These are phyloP conservation scores for Cutaneotrichosporon sp. DNA, from an alignment of 1,284 basidiomycete genomes.

Conservation along the genomic window DNA sequence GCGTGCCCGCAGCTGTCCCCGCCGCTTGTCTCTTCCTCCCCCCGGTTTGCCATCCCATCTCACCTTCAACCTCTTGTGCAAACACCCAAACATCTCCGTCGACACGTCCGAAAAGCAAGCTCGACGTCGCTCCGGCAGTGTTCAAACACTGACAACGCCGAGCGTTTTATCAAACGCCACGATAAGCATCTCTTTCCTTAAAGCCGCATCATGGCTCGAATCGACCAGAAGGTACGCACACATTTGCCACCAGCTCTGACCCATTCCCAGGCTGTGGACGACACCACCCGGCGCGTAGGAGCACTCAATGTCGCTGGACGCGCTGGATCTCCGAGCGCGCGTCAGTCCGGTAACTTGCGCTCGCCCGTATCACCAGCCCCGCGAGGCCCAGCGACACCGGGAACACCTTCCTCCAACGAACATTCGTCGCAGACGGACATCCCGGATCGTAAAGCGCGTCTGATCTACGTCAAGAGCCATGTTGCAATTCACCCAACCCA, in stretches of 20 bases:
- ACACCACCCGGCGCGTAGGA: background rate
- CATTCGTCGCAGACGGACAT: background rate
- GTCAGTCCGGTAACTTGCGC: no score
- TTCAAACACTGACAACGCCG: no score
- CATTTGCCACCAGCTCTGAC: background rate
- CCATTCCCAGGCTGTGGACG: background rate
- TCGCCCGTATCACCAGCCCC: background rate
- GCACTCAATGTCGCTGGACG: background rate
- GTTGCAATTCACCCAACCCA: slow-evolving; percentile 92
- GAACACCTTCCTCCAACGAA: background rate
- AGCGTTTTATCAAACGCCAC: no score
- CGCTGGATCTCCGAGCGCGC: background rate
- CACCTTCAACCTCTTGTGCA: no score
- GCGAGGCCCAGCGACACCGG: background rate
- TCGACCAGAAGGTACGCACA: background rate
- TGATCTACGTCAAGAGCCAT: slow-evolving; percentile 84
- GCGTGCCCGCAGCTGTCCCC: no score
- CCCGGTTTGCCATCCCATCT: no score
- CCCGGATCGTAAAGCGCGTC: slow-evolving; percentile 35
- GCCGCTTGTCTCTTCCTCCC: no score
- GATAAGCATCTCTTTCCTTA: no score
- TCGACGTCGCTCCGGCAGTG: no score
- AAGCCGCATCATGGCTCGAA: background rate
- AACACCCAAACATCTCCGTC: no score
- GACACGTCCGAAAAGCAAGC: background rate